phyloP scores from a whole-genome alignment of 2,329 filamentous ascomycete species.

The Fusarium floridanum region DNA sequence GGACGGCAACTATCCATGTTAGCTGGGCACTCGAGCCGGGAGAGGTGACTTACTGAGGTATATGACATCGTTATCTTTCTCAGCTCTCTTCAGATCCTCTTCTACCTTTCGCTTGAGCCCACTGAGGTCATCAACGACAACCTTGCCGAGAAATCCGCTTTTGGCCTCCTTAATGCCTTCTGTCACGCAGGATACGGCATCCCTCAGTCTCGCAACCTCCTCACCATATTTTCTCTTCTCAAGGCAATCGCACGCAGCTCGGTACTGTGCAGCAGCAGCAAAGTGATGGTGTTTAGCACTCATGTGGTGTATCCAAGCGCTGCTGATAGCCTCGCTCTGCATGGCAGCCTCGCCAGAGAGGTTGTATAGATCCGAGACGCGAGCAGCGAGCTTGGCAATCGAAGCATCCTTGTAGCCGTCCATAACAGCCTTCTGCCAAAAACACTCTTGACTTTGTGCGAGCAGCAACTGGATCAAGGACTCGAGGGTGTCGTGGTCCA shows the following conservation, averaged over 20 bases:
- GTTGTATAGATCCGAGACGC: conserved; percentile 92
- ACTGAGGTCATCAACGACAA: conserved; percentile 84
- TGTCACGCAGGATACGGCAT: conserved; percentile 84
- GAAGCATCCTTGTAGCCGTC: conserved; percentile 92
- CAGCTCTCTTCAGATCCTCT: conserved; percentile 90
- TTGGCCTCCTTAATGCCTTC: conserved; percentile 88
- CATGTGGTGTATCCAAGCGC: conserved; percentile 98
- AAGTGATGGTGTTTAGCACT: conserved; percentile 98
- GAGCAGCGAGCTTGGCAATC: conserved; percentile 89
- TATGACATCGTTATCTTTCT: conserved; percentile 97
- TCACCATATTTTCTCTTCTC: conserved; percentile 97
- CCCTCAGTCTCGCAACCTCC: conserved; percentile 87
- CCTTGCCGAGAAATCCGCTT: conserved; percentile 80
- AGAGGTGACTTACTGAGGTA: conserved; percentile 74
- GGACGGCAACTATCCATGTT: conserved; percentile 73
- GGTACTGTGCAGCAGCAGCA: conserved; percentile 92
- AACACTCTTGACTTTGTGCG: conserved; percentile 96
- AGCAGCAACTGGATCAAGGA: conserved; percentile 86
- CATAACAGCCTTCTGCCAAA: conserved; percentile 97
- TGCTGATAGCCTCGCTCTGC: conserved; percentile 89
- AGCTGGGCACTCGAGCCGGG: conserved; percentile 36
- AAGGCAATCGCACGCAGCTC: conserved; percentile 89
- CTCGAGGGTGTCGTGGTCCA: conserved; percentile 90
- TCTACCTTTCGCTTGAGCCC: conserved; percentile 84
- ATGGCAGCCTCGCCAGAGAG: conserved; percentile 86